These are phyloP conservation scores for Borovskyia barvae DNA, from an alignment of 208 protist genomes.

Conservation along the genomic window DNA sequence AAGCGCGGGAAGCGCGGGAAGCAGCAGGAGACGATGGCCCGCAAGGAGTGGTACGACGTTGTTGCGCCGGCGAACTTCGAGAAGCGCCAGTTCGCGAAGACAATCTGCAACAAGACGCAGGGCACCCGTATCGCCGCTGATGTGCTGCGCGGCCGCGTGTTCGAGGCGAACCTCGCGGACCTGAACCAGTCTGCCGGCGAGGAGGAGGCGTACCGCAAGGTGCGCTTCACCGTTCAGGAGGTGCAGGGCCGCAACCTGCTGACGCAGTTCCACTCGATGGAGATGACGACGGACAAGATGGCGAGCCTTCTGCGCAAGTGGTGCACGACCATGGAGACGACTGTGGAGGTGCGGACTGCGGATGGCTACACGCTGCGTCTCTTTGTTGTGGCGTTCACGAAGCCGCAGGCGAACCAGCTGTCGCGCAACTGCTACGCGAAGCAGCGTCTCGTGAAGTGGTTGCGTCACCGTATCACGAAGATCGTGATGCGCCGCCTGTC, in stretches of 20 bases:
- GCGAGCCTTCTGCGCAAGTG: constrained; percentile 98
- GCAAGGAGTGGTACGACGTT: constrained; percentile 99
- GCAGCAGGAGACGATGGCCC: constrained; percentile 96
- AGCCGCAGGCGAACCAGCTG: constrained; percentile 90
- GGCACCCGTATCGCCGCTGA: constrained; percentile 96
- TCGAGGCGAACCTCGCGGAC: constrained; percentile 97
- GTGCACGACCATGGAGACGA: constrained; percentile 97
- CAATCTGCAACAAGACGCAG: constrained; percentile 96
- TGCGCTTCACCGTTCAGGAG: constrained; percentile 96
- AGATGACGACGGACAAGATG: constrained; percentile 98
- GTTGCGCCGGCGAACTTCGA: constrained; percentile 97
- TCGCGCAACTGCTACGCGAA: constrained; percentile 98
- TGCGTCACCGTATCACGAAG: constrained; percentile 95
- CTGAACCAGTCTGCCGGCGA: constrained; percentile 89
- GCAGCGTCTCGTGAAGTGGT: constrained; percentile 91
- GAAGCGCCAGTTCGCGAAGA: constrained; percentile 95
- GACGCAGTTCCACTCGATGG: constrained; percentile 99
- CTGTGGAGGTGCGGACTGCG: constrained; percentile 95
- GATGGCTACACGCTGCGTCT: constrained; percentile 97
- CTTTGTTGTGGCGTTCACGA: constrained; percentile 99
- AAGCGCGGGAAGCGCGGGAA: constrained; percentile 95
- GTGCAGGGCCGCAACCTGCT: constrained; percentile 96
- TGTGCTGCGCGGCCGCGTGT: constrained; percentile 95
- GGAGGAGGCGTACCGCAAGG: constrained; percentile 94
- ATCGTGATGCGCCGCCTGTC: constrained; percentile 92